Base-by-base conservation (phyloP, 1,139 yeast genomes). In the Meyerozyma elateridarum region DNA sequence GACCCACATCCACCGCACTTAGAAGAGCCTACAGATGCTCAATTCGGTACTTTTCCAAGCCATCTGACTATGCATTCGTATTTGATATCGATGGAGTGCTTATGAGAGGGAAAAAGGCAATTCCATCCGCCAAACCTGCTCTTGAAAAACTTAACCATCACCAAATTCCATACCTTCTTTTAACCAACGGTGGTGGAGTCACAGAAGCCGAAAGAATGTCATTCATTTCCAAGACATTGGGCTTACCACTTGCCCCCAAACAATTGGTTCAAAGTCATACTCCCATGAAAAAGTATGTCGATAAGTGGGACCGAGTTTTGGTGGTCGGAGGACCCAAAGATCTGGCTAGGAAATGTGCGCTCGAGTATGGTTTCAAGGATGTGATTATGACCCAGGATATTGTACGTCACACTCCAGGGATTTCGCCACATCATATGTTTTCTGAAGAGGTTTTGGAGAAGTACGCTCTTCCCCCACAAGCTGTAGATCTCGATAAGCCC, bases 131-230 rank as follows among this genome's bases (percentile, higher is more conserved):
- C 2, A 61, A 61, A 15, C 65, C 67, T 11, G 85, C 96, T 0
- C 61, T 91, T 17, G 61, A 66, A 24, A 54, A 75, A 16, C 65
- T 91, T 32, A 65, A 79, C 35, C 41, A 62, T 4, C 52, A 70
- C 21, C 62, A 69, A n/a, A 62, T 89, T 9, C 97, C 98, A 1
- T 91, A 78, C 64, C 77, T 88, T 15, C 55, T 91, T 29, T 64
- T 91, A 52, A 91, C 97, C 14, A 91, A 91, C 52, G 97, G 98
- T 17, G 98, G 98, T 5, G 97, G 98, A 3, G 71, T 72, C 33
- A 61, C 76, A 15, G 98, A 91, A 52, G 40, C 49, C 5, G 70
- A 66, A 12, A 66, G 96, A 28, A 79, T 79, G 1, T 63, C 64
- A 5, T 75, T 70, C 33, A 58, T 91, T 11, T 68, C 81, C 3